Evolutionary conservation across 1,284 basidiomycete species (phyloP), one percentile per base, ranked within the genome.

Genomic region (Apiotrichum brassicae): DNA sequence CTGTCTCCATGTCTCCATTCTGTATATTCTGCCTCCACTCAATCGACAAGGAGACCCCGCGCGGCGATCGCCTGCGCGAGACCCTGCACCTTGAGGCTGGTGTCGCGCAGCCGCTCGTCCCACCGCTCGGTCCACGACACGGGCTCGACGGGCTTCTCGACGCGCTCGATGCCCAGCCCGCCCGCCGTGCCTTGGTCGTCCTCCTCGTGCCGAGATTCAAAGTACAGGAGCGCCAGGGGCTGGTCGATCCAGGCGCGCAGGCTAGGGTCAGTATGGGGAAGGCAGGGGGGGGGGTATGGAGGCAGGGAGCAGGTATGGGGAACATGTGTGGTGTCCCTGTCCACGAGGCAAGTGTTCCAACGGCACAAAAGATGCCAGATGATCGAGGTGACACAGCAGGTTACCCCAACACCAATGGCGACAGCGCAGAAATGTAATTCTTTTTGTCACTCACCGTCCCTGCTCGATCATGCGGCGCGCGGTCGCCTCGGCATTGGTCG

Each of bases 391-490:
- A n/a, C n/a, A n/a, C n/a, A n/a, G n/a, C n/a, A n/a, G n/a, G n/a
- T n/a, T n/a, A n/a, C n/a, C n/a, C n/a, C n/a, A n/a, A n/a, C n/a
- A n/a, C n/a, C n/a, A n/a, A n/a, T n/a, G n/a, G n/a, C n/a, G n/a
- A n/a, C n/a, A n/a, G n/a, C n/a, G n/a, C n/a, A n/a, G n/a, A n/a
- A n/a, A n/a, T n/a, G n/a, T n/a, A n/a, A n/a, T n/a, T n/a, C n/a
- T n/a, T n/a, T n/a, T n/a, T n/a, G n/a, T n/a, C n/a, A 56, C 65
- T 57, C 51, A 76, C 56, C 92, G 83, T 9, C 89, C 86, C 73
- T 97, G 92, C 66, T 93, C 89, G 51, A 97, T 94, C 93, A 97
- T 97, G 68, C 64, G 64, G 19, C 92, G 80, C 7, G 91, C 91
- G 82, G 93, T 94, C 3, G 83, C 87, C 75, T 97, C 93, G 19